These are phyloP conservation scores for Aspergillus sclerotioniger DNA, from an alignment of 495 filamentous ascomycete species.

Conservation along the genomic window DNA sequence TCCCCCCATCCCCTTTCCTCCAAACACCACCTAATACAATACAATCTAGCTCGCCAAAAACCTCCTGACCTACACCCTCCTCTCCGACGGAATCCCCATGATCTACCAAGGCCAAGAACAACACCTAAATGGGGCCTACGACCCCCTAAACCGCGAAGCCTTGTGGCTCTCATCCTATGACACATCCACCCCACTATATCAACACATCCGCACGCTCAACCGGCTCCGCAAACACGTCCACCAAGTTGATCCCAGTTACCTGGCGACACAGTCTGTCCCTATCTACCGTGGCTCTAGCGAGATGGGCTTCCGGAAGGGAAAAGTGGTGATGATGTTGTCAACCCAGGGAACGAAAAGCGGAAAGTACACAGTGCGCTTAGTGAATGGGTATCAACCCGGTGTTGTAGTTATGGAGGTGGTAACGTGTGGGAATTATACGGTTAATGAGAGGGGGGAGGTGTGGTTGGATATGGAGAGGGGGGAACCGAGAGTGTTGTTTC, in stretches of 20 bases:
- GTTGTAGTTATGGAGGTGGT: constrained; percentile 47
- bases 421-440: constrained; percentile 43
- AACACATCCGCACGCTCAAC: constrained; percentile 56
- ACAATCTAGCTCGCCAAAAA: constrained; percentile 52
- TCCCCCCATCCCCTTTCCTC: not conserved
- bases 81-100: constrained; percentile 65
- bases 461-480: constrained; percentile 46
- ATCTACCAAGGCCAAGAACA: constrained; percentile 74
- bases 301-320: constrained; percentile 65
- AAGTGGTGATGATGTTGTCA: constrained; percentile 58
- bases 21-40: not conserved
- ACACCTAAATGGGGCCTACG: constrained; percentile 54
- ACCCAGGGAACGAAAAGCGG: constrained; percentile 51
- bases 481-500: constrained; percentile 49
- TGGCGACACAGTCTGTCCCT: constrained; percentile 47
- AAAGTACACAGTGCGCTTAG: constrained; percentile 44
- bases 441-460: constrained; percentile 45
- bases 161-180: constrained; percentile 68
- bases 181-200: constrained; percentile 59
- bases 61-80: constrained; percentile 67
- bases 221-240: constrained; percentile 57
- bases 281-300: constrained; percentile 55
- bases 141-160: constrained; percentile 70
- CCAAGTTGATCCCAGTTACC: constrained; percentile 43
- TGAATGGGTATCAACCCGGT: constrained; percentile 35